Base-by-base conservation (phyloP, 148 eudicot genomes). In the Dysphania ambrosioides region DNA sequence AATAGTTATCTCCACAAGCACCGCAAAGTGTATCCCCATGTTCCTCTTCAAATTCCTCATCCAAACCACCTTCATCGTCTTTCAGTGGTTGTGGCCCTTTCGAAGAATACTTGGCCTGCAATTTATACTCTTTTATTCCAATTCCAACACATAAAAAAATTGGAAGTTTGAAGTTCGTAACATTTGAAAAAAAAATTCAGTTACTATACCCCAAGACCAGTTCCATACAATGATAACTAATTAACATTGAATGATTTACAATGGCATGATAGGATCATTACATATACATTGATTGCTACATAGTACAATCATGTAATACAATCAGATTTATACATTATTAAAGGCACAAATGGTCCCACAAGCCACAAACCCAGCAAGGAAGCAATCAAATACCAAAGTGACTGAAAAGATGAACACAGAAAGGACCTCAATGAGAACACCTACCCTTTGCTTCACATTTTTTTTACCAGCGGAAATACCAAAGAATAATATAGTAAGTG, bases 11-110 rank as follows among this genome's bases (percentile, higher is more conserved):
- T 38, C 88, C 88, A 66, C 90, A 87, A 2, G 88, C 87, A 55
- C 88, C 90, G 35, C 90, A 87, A 64, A 87, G 76, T 9, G 90
- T 81, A 64, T 85, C 88, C 2, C 90, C 90, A 11, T 85, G 88
- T 74, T 87, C 90, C 12, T 87, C 88, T 11, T 84, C 86, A 9
- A 79, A 86, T 41, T 87, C 90, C 51, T 87, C 90, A 15, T 85
- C 87, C 70, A 78, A 23, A 12, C 82, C 88, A 19, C 80, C 83
- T 80, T 78, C 81, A 31, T 68, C 81, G 27, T 73, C 77, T 58
- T 59, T 74, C 68, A 51, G 71, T 27, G 63, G 75, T 36, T 51
- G 75, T 24, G 70, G 19, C 12, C 65, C 58, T 72, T 78, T 78
- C 3, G 81, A 67, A 31, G 81, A 58, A 42, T 40, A 24, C 51